These are phyloP conservation scores for Sonneratia alba DNA, from an alignment of 345 rosid genomes.

Conservation along the genomic window DNA sequence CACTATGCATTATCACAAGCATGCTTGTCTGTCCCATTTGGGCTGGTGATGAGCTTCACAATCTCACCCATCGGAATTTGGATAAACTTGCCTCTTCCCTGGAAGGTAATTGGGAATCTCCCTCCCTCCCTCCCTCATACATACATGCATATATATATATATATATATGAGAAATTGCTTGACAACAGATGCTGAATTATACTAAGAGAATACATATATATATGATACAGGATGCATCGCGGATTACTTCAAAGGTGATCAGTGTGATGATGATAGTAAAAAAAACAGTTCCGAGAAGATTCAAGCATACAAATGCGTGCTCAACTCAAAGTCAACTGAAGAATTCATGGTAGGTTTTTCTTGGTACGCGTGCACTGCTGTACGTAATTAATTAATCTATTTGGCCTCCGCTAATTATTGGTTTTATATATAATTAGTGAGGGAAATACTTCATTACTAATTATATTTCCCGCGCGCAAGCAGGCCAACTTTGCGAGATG, in stretches of 20 bases:
- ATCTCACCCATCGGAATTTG: slow-evolving; percentile 37
- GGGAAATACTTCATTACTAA: no score
- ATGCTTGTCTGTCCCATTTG: slow-evolving; percentile 55
- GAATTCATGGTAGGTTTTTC: slow-evolving; percentile 44
- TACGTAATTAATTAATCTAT: not conserved
- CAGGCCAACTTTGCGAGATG: slow-evolving; percentile 64
- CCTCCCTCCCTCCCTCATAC: not conserved
- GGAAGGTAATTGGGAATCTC: slow-evolving; percentile 35
- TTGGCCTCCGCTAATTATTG: not conserved
- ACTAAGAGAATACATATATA: not conserved
- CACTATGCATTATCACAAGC: slow-evolving; percentile 49
- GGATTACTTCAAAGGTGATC: slow-evolving; percentile 36
- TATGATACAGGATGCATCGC: slow-evolving; percentile 28
- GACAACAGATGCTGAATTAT: not conserved
- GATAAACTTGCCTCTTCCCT: slow-evolving; percentile 54
- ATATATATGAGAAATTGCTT: not conserved
- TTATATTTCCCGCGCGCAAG: not conserved
- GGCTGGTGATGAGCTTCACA: slow-evolving; percentile 75
- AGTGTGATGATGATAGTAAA: slow-evolving; percentile 20
- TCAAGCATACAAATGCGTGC: slow-evolving; percentile 48
- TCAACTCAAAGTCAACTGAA: slow-evolving; percentile 64
- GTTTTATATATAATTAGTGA: no score
- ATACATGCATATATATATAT: not conserved
- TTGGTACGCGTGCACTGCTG: not conserved
- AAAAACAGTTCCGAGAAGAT: slow-evolving; percentile 25